These are phyloP conservation scores for Bimuria novae-zelandiae DNA, from an alignment of 2,329 filamentous ascomycete genomes.

Conservation along the genomic window DNA sequence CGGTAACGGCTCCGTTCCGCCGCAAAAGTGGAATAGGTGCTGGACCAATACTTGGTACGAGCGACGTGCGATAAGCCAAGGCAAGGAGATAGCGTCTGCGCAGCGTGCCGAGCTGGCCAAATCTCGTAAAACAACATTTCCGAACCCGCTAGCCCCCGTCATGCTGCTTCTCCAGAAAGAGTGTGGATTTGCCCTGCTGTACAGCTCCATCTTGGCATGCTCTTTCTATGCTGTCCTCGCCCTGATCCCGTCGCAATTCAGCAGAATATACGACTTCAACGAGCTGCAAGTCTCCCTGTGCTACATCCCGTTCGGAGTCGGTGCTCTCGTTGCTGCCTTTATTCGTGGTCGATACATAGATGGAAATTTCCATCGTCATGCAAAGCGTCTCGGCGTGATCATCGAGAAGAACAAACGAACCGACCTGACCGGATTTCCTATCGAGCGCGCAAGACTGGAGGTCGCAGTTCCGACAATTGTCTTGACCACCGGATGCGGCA, in stretches of 20 bases:
- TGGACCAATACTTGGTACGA: not conserved
- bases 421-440: not conserved
- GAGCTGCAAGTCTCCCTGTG: conserved; percentile 13
- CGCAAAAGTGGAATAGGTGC: conserved; percentile 1
- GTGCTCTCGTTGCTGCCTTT: not conserved
- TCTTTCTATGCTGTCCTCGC: conserved; percentile 8
- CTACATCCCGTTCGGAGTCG: not conserved
- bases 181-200: conserved; percentile 5
- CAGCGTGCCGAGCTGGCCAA: not conserved
- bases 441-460: not conserved
- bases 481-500: not conserved
- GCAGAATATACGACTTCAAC: conserved; percentile 9
- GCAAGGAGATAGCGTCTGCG: not conserved
- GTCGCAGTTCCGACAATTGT: not conserved
- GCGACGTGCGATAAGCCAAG: not conserved
- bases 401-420: not conserved
- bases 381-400: conserved; percentile 56
- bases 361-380: conserved; percentile 72
- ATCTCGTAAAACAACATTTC: not conserved
- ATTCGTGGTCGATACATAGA: conserved; percentile 54
- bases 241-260: conserved; percentile 12
- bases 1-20: conserved; percentile 7
- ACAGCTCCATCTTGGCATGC: conserved; percentile 5
- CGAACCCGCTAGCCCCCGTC: not conserved
- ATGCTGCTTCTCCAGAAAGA: not conserved